Evolutionary conservation across 768 basidiomycete species (phyloP).

Genomic region (Pisolithus albus): DNA sequence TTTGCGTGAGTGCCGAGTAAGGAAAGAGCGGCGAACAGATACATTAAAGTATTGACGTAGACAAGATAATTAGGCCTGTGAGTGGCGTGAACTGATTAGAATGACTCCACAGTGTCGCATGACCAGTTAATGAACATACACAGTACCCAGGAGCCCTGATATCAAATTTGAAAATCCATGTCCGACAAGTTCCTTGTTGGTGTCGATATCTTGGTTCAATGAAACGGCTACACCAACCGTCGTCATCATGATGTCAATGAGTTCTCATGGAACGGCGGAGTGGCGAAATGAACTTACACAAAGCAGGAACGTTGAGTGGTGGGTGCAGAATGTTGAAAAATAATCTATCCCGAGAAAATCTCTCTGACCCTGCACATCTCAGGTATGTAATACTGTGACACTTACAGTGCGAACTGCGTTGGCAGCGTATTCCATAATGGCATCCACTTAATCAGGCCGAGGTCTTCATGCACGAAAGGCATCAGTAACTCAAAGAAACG

Average conservation of each 20-base stretch:
- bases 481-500: not conserved
- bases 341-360: constrained; percentile 34
- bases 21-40: constrained; percentile 14
- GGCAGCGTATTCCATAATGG: constrained; percentile 81
- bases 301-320: constrained; percentile 82
- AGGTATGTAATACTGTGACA: constrained; percentile 19
- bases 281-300: constrained; percentile 42
- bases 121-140: constrained; percentile 37
- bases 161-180: constrained; percentile 90
- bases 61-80: constrained; percentile 77
- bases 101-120: too few relatives aligned
- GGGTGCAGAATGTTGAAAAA: constrained; percentile 86
- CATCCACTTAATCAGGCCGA: constrained; percentile 48
- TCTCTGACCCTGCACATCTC: too few relatives aligned
- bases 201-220: constrained; percentile 81
- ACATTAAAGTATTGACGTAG: constrained; percentile 83
- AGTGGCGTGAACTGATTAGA: not conserved
- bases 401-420: constrained; percentile 87
- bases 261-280: not conserved
- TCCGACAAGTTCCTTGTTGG: constrained; percentile 85
- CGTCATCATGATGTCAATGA: too few relatives aligned
- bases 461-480: constrained; percentile 38
- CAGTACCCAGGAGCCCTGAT: constrained; percentile 73
- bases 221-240: constrained; percentile 58
- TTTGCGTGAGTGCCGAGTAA: not conserved